Percentiles rank a stretch among this genome's conserved stretches.
phyloP scores from a whole-genome alignment of 129 eudicot species.

The Pseudognaphalium luteoalbum region DNA sequence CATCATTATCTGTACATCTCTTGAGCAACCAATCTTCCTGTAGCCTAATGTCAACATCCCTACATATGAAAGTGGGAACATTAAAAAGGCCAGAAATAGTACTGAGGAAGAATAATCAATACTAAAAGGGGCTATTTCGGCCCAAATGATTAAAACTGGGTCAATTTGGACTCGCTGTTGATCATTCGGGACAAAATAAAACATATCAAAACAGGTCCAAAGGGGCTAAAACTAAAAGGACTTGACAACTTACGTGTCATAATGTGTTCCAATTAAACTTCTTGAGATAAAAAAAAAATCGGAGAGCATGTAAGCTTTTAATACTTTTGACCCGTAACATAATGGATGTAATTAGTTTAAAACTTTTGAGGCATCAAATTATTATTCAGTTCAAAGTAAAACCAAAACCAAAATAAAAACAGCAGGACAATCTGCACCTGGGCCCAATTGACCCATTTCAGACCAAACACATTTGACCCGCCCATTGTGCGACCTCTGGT shows the following conservation, averaged over 20 bases:
- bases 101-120: background rate
- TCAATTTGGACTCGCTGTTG: background rate
- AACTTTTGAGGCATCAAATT: too few relatives aligned
- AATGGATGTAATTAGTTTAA: too few relatives aligned
- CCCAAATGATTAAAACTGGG: background rate
- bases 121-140: background rate
- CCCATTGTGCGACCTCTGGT: background rate
- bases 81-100: background rate
- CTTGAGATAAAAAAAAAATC: background rate
- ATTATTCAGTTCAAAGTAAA: too few relatives aligned
- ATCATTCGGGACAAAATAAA: background rate
- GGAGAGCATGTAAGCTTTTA: background rate
- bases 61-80: conserved; percentile 27
- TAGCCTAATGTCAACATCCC: conserved; percentile 67
- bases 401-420: background rate
- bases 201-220: background rate
- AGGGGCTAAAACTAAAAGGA: background rate
- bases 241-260: background rate
- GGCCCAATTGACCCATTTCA: background rate
- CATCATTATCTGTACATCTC: conserved; percentile 62
- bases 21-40: conserved; percentile 72
- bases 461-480: background rate
- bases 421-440: background rate
- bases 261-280: background rate
- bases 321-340: too few relatives aligned